Evolutionary conservation across 371 early-diverging fungal species (phyloP).

Genomic region (Actinomortierella wolfii): DNA sequence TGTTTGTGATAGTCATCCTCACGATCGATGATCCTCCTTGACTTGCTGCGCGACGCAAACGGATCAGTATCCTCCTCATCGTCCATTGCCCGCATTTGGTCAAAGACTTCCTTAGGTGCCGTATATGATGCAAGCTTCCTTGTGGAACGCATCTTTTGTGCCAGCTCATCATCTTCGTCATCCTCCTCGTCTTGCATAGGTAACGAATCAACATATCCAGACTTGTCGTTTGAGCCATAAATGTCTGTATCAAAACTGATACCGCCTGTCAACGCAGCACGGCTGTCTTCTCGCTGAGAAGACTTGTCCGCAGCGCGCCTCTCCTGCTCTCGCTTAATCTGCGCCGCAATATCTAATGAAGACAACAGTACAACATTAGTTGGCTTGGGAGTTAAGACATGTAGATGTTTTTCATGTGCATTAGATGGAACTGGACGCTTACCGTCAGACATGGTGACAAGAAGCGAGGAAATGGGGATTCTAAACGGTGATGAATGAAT

Average conservation of each 20-base stretch:
- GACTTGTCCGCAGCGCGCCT: constrained; percentile 36
- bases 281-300: constrained; percentile 43
- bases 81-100: constrained; percentile 60
- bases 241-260: constrained; percentile 82
- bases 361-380: background rate
- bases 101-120: constrained; percentile 79
- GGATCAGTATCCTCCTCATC: constrained; percentile 71
- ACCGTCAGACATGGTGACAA: too few species aligned
- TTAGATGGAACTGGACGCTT: too few species aligned
- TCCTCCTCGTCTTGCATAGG: constrained; percentile 60
- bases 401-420: too few species aligned
- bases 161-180: constrained; percentile 55
- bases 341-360: constrained; percentile 41
- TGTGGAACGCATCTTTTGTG: constrained; percentile 52
- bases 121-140: constrained; percentile 72
- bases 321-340: constrained; percentile 47
- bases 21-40: constrained; percentile 78
- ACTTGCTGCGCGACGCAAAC: constrained; percentile 60
- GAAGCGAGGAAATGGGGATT: too few species aligned
- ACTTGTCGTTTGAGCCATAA: constrained; percentile 71
- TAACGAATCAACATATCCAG: constrained; percentile 73
- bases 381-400: too few species aligned
- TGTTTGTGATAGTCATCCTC: constrained; percentile 89
- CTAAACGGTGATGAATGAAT: too few species aligned
- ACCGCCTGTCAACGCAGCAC: constrained; percentile 59